Evolutionary conservation across 495 filamentous ascomycete species (phyloP).

Genomic region (Echria macrotheca): DNA sequence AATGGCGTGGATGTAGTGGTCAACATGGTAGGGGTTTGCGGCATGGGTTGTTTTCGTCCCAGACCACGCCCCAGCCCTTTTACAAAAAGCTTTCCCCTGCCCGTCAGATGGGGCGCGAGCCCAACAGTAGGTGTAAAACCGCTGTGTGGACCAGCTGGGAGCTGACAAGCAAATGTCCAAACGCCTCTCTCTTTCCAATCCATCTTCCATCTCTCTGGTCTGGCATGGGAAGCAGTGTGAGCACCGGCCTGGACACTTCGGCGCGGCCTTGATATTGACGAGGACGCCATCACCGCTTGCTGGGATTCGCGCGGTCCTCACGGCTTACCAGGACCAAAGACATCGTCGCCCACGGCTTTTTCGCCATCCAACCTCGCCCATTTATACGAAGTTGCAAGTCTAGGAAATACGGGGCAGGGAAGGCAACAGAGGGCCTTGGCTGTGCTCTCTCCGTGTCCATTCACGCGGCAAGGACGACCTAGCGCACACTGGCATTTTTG

Average conservation of each 20-base stretch:
- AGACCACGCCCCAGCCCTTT: too few species aligned
- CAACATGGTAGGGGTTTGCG: constrained; percentile 6
- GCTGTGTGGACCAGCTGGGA: too few species aligned
- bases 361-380: constrained; percentile 7
- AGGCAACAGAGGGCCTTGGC: constrained; percentile 20
- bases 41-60: constrained; percentile 11
- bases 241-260: constrained; percentile 6
- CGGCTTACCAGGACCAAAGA: neutral
- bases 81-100: too few species aligned
- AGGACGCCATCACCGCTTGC: neutral
- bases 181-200: constrained; percentile 7
- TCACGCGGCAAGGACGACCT: constrained; percentile 22
- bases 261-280: constrained; percentile 7
- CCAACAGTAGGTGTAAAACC: constrained; percentile 12
- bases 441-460: constrained; percentile 24
- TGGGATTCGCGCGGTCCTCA: constrained; percentile 1
- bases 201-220: constrained; percentile 3
- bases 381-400: constrained; percentile 8
- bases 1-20: constrained; percentile 3
- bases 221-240: constrained; percentile 9
- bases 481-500: constrained; percentile 20
- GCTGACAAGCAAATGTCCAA: constrained; percentile 17
- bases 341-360: neutral
- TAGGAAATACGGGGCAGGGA: constrained; percentile 15
- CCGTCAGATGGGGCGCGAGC: constrained; percentile 18